Base-by-base conservation (phyloP, 805 yeast genomes). In the Ogataea paradorogensis region DNA sequence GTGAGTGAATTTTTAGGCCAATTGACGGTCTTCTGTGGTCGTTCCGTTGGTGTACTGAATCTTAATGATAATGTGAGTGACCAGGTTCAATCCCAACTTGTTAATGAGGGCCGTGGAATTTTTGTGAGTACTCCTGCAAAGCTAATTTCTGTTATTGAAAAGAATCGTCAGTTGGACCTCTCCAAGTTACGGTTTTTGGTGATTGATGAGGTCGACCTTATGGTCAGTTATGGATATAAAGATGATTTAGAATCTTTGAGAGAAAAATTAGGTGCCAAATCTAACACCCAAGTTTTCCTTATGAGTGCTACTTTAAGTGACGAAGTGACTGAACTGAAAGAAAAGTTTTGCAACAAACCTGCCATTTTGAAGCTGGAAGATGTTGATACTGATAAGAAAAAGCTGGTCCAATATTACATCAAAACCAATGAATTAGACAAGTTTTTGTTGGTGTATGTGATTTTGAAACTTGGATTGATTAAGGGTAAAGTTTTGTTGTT, bases 251-350 rank as follows among this genome's bases (percentile, higher is more conserved):
- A 75, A 29, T 75, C 73, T 52, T 73, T 93, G 47, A 73, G 84
- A 7, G 69, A 72, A 18, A 74, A 64, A 46, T 65, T 90, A 47
- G 88, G 89, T n/a, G 66, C 81, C 45, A 81, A 80, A 56, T 83
- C 84, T 47, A 78, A 76, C 43, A 68, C 86, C 50, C 99, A 93
- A 66, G 82, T 93, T 2, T 93, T 88, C 64, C 68, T 93, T 51
- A 93, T 93, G 98, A 85, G 95, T 63, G 99, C 99, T 2, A 93
- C 99, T 3, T 68, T 93, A 43, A 85, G 80, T 56, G 95, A 87
- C 30, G 97, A 91, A 47, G 78, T 91, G 47, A 79, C 85, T 44
- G 77, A 74, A 32, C 65, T 93, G 52, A 91, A 91, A 62, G 62
- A 68, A 35, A 76, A 76, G 55, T 90, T 84, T 62, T 91, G 97